These are phyloP conservation scores for Pichia nakasei DNA, from an alignment of 805 yeast genomes.

Conservation along the genomic window DNA sequence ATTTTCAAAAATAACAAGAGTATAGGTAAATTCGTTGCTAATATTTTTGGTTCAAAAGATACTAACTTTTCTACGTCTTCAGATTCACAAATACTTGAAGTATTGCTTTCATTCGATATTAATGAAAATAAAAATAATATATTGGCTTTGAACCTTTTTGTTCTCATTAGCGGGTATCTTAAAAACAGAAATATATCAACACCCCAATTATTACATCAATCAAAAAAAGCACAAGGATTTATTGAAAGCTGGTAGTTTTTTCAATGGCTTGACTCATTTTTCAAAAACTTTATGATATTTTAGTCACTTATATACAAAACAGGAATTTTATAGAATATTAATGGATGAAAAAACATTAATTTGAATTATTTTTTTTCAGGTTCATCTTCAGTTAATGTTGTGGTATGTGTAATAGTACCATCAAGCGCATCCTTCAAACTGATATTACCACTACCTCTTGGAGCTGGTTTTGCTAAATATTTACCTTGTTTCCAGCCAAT, in stretches of 20 bases:
- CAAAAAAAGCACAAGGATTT: neutral
- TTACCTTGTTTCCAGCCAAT: conserved; percentile 82
- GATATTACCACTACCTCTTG: conserved; percentile 64
- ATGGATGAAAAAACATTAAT: neutral
- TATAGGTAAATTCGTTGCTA: neutral
- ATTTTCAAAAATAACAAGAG: neutral
- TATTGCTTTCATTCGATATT: neutral
- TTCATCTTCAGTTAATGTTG: conserved; percentile 14
- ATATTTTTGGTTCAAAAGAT: neutral
- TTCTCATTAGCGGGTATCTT: neutral
- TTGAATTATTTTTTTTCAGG: neutral
- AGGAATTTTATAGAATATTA: neutral
- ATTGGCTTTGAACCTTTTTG: neutral
- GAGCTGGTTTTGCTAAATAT: conserved; percentile 61
- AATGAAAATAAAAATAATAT: neutral
- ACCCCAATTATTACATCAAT: neutral
- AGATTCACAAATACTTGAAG: neutral
- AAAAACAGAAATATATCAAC: neutral
- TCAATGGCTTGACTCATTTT: neutral
- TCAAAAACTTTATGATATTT: too few species aligned
- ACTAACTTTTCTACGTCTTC: neutral
- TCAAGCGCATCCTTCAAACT: conserved; percentile 54
- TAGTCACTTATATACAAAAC: too few species aligned
- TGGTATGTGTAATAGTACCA: conserved; percentile 9
- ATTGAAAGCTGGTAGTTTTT: too few species aligned